Conservation (phyloP, 257 asterid species). For the Voacanga thouarsii region DNA sequence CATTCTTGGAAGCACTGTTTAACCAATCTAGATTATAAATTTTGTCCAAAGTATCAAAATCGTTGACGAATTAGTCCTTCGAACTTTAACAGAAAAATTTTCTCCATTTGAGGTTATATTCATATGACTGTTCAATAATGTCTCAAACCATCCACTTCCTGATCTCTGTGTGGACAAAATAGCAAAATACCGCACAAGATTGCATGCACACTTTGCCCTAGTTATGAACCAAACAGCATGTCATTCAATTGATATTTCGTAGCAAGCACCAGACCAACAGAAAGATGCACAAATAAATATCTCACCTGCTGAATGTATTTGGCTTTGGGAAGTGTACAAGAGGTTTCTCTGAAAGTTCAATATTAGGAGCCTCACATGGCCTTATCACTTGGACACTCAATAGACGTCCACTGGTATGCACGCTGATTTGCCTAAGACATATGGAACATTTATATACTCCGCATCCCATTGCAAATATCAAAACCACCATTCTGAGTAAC, state of each 20-base stretch:
- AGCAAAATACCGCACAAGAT: conserved; percentile 76
- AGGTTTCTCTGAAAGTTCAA: conserved; percentile 59
- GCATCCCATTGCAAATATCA: conserved; percentile 70
- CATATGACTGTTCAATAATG: no score
- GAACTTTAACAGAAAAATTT: conserved; percentile 77
- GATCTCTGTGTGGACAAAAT: conserved; percentile 90
- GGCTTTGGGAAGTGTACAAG: conserved; percentile 78
- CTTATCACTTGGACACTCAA: conserved; percentile 43
- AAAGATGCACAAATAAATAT: neutral
- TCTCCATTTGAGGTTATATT: conserved; percentile 93
- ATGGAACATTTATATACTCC: conserved; percentile 72
- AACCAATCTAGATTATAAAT: conserved; percentile 79
- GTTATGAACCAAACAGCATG: conserved; percentile 21
- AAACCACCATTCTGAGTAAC: conserved; percentile 63
- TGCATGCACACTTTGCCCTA: conserved; percentile 83
- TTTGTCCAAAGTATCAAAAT: conserved; percentile 73
- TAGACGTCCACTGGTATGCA: conserved; percentile 26
- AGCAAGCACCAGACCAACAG: neutral
- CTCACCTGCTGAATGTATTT: conserved; percentile 69
- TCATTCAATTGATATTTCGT: neutral
- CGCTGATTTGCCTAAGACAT: conserved; percentile 65
- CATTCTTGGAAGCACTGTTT: conserved; percentile 91
- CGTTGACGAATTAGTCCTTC: conserved; percentile 61
- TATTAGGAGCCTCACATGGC: conserved; percentile 44
- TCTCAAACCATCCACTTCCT: conserved; percentile 97